A percentile compares a stretch with the other conserved stretches of the same genome.
These are phyloP conservation scores for Lyophyllum shimeji DNA, from an alignment of 768 basidiomycete genomes.

Conservation along the genomic window DNA sequence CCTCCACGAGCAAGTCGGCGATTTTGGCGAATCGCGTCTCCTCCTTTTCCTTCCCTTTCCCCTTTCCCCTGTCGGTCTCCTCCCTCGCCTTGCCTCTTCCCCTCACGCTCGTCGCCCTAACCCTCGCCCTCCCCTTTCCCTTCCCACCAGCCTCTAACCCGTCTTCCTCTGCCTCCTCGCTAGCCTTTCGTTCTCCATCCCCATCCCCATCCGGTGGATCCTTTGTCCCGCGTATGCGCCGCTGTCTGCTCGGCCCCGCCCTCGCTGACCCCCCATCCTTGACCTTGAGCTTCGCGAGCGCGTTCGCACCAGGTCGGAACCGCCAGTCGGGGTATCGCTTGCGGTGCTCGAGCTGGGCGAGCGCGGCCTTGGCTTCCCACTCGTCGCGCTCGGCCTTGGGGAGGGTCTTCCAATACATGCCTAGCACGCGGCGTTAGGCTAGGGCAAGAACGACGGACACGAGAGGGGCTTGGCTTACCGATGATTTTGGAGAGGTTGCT, in stretches of 20 bases:
- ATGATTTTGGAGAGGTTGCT: constrained; percentile 82
- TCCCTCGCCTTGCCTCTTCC: constrained; percentile 35
- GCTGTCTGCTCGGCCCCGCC: constrained; percentile 11
- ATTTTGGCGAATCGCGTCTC: constrained; percentile 67
- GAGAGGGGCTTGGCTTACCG: constrained; percentile 39
- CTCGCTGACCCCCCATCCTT: constrained; percentile 22
- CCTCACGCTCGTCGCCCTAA: constrained; percentile 13
- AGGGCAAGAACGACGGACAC: too few species aligned
- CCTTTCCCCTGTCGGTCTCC: constrained; percentile 26
- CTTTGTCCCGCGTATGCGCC: constrained; percentile 4
- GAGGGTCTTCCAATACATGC: constrained; percentile 74
- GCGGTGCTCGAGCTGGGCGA: constrained; percentile 73
- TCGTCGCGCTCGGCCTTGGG: constrained; percentile 63
- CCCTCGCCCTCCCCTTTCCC: constrained; percentile 9
- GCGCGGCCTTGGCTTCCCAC: constrained; percentile 74
- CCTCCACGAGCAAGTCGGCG: constrained; percentile 62
- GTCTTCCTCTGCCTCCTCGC: constrained; percentile 13
- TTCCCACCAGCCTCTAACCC: background rate
- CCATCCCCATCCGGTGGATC: constrained; percentile 33
- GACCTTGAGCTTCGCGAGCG: constrained; percentile 37
- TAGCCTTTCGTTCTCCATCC: constrained; percentile 18
- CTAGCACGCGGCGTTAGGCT: constrained; percentile 41
- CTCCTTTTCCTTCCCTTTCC: constrained; percentile 23
- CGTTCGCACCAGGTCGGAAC: constrained; percentile 63
- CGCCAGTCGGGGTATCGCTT: constrained; percentile 80